Base-by-base conservation (phyloP, 306 rosid genomes). In the Prunus fruticosa region DNA sequence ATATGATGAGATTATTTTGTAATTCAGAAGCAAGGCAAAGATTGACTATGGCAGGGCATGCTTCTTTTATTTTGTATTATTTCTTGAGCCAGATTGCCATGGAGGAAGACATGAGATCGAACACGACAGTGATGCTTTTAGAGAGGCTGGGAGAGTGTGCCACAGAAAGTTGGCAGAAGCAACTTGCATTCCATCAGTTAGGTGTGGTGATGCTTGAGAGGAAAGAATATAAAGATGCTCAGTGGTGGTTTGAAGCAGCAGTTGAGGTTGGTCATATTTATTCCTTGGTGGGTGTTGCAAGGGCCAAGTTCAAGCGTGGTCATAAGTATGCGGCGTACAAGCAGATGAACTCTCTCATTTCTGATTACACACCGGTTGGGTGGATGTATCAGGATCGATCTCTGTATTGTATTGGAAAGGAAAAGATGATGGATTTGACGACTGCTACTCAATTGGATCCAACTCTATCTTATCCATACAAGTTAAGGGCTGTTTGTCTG, bases 371-470 rank as follows among this genome's bases (percentile, higher is more conserved):
- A 72, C 91, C 98, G 2, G 89, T 80, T 84, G 98, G 97, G 0
- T 93, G 98, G 98, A 93, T 93, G 95, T 89, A 93, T 85, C 95
- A 91, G 80, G 98, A 93, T 73, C 89, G 96, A 64, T 82, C 98
- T 78, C n/a, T 93, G 81, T 93, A 93, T 78, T 85, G 89, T 77
- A 56, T 61, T 22, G 98, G 95, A 72, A 91, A 85, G 86, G 96
- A 93, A 87, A 93, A 87, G 89, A 78, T 81, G 84, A 79, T 73
- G 71, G 98, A 93, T 86, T 88, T 93, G 86, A 58, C 67, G 20
- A 82, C 89, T 20, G 93, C 98, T 72, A 89, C 89, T 19, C 91
- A 91, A 74, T 79, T 93, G 64, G 96, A 93, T 84, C 98, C 96
- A 50, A 93, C 95, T 45, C 91, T 93, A 76, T 56, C 85, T 3